These are phyloP conservation scores for Stagonosporopsis vannaccii DNA, from an alignment of 2,329 filamentous ascomycete species.

Conservation along the genomic window DNA sequence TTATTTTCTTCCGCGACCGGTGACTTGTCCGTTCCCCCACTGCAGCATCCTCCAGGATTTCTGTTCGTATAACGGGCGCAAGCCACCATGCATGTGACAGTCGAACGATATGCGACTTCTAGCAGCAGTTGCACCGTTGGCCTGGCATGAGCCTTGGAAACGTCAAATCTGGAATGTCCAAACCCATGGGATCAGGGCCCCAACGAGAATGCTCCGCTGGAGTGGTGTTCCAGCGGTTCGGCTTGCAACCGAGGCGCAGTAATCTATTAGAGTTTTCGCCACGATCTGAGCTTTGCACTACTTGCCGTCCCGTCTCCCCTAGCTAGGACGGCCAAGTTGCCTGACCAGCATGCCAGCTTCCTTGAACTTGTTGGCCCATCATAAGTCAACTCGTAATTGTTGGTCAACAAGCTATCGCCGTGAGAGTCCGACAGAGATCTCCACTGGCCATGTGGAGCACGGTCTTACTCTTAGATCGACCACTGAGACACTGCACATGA, in stretches of 20 bases:
- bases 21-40: background rate
- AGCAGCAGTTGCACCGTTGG: background rate
- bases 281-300: conserved; percentile 1
- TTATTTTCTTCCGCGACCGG: background rate
- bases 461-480: background rate
- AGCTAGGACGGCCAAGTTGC: background rate
- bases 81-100: background rate
- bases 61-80: background rate
- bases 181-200: background rate
- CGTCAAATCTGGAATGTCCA: background rate
- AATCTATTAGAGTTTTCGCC: background rate
- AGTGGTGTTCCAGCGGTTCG: background rate
- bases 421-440: background rate
- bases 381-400: background rate
- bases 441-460: background rate
- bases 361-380: background rate
- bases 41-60: background rate
- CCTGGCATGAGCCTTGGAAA: background rate
- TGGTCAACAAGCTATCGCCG: background rate
- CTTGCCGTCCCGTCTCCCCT: conserved; percentile 12
- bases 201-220: background rate
- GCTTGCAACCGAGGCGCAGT: conserved; percentile 5
- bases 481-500: background rate
- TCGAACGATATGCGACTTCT: background rate
- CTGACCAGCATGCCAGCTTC: background rate